These are phyloP conservation scores for Umbelopsis sp. DNA, from an alignment of 192 early-diverging fungal species.

Conservation along the genomic window DNA sequence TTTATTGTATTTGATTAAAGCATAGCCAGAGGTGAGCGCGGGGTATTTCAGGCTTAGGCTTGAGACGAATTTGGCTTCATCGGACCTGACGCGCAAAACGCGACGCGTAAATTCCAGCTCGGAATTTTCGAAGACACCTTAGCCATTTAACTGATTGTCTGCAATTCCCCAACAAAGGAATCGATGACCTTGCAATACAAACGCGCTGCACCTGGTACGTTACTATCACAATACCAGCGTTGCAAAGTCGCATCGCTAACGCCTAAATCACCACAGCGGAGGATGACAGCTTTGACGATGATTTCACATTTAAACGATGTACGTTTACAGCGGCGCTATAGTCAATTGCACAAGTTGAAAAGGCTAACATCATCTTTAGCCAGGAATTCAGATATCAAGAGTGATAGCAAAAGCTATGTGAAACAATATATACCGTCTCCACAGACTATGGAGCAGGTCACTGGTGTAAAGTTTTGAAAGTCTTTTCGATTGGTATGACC, in stretches of 20 bases:
- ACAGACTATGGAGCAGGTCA: background rate
- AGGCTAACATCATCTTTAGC: background rate
- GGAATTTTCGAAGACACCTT: too few relatives aligned
- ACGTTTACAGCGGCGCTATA: background rate
- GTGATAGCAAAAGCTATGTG: background rate
- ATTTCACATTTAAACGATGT: conserved; percentile 9
- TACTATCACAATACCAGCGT: background rate
- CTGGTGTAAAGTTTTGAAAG: background rate
- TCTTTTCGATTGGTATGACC: background rate
- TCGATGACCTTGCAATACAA: background rate
- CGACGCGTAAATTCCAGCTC: background rate
- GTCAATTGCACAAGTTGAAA: background rate
- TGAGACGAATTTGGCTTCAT: background rate
- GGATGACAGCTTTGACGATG: conserved; percentile 13
- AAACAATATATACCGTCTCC: background rate
- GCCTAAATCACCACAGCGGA: background rate
- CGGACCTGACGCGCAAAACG: background rate
- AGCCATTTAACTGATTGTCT: too few relatives aligned
- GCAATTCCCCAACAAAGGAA: background rate
- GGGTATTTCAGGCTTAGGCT: background rate
- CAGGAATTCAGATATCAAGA: conserved; percentile 8
- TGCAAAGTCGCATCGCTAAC: background rate
- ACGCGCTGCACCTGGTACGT: conserved; percentile 6
- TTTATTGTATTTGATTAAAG: background rate
- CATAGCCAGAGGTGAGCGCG: background rate